Conservation (phyloP, 352 stramenopile species). For the Phytophthora colocasiae region DNA sequence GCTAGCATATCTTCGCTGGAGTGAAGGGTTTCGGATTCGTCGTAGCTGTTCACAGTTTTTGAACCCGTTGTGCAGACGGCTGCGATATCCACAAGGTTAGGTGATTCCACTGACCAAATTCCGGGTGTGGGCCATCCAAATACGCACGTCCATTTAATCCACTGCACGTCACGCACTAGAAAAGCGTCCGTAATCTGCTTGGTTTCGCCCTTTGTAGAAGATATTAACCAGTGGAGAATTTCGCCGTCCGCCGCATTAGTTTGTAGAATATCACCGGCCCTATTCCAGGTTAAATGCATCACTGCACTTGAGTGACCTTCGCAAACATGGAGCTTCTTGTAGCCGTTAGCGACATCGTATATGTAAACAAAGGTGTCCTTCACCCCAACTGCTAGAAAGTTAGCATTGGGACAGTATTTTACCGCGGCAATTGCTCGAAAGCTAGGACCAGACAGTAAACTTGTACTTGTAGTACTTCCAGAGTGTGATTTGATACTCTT, state of each 20-base stretch:
- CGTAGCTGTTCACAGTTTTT: slow-evolving; percentile 13
- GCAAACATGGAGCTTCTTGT: slow-evolving; percentile 70
- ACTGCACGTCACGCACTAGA: slow-evolving; percentile 59
- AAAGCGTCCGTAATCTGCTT: slow-evolving; percentile 78
- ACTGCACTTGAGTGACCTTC: slow-evolving; percentile 86
- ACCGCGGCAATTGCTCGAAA: slow-evolving; percentile 44
- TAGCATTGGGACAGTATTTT: slow-evolving; percentile 62
- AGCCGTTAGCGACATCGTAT: slow-evolving; percentile 51
- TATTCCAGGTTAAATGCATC: slow-evolving; percentile 89
- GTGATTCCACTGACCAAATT: slow-evolving; percentile 64
- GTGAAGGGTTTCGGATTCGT: slow-evolving; percentile 1
- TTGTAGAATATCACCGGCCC: slow-evolving; percentile 78
- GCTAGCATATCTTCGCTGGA: slow-evolving; percentile 52
- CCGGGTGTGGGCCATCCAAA: slow-evolving; percentile 74
- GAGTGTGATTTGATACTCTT: slow-evolving; percentile 47
- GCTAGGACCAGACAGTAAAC: slow-evolving; percentile 10
- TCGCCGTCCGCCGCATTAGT: slow-evolving; percentile 81
- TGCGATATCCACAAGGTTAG: slow-evolving; percentile 61
- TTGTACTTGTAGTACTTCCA: slow-evolving; percentile 22
- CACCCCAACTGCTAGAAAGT: slow-evolving; percentile 54
- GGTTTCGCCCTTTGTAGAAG: slow-evolving; percentile 34
- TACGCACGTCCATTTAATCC: slow-evolving; percentile 72
- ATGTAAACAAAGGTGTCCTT: slow-evolving; percentile 78
- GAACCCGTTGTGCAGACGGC: slow-evolving; percentile 47
- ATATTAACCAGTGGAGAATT: slow-evolving; percentile 63